Percentiles rank a stretch among this genome's conserved stretches.
These are phyloP conservation scores for Monosporascus sp. DNA, from an alignment of 2,329 filamentous ascomycete genomes.

Conservation along the genomic window DNA sequence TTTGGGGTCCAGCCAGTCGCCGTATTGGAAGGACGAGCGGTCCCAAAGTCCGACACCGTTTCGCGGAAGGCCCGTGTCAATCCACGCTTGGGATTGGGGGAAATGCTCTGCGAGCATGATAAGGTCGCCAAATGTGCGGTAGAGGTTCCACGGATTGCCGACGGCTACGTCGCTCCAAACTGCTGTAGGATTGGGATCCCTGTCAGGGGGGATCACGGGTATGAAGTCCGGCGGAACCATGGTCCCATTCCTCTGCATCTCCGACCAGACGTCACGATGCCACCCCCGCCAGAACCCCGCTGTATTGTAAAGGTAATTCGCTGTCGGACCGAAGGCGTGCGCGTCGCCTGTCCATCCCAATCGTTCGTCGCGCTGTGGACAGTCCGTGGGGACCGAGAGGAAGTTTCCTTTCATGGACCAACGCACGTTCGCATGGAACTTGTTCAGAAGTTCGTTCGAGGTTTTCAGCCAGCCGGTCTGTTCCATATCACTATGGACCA, in stretches of 20 bases:
- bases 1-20: slow-evolving; percentile 45
- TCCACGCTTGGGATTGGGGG: slow-evolving; percentile 34
- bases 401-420: slow-evolving; percentile 59
- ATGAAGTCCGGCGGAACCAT: slow-evolving; percentile 24
- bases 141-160: slow-evolving; percentile 36
- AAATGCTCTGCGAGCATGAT: slow-evolving; percentile 33
- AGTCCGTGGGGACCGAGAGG: slow-evolving; percentile 49
- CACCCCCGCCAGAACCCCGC: slow-evolving; percentile 44
- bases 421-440: slow-evolving; percentile 47
- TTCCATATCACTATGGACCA: slow-evolving; percentile 49
- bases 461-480: slow-evolving; percentile 45
- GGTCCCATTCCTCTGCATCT: slow-evolving; percentile 19
- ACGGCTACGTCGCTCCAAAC: slow-evolving; percentile 41
- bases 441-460: slow-evolving; percentile 46
- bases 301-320: slow-evolving; percentile 50
- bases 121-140: slow-evolving; percentile 32
- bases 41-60: slow-evolving; percentile 35
- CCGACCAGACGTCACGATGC: slow-evolving; percentile 40
- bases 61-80: slow-evolving; percentile 31
- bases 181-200: slow-evolving; percentile 20
- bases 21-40: slow-evolving; percentile 30
- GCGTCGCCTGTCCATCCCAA: slow-evolving; percentile 46
- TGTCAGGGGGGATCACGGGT: slow-evolving; percentile 21
- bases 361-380: slow-evolving; percentile 41
- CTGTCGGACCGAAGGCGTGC: slow-evolving; percentile 39